Conservation (phyloP, 2,329 filamentous ascomycete genomes). For the Drechslerella coelobrocha region DNA sequence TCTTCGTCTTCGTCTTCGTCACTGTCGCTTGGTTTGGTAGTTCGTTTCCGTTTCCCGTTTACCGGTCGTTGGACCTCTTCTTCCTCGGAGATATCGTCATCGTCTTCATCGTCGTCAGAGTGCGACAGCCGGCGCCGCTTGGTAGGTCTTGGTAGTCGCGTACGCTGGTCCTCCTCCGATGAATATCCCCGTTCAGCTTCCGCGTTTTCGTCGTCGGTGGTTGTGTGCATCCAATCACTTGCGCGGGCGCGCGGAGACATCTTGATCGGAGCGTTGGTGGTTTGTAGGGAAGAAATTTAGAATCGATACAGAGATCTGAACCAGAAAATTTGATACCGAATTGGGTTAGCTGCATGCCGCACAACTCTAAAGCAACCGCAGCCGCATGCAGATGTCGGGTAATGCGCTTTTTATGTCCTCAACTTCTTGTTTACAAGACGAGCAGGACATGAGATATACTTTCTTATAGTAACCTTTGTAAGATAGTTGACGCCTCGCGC, state of each 20-base stretch:
- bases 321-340: constrained; percentile 6
- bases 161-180: constrained; percentile 34
- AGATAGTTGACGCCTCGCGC: too few species aligned
- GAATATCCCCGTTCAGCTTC: constrained; percentile 19
- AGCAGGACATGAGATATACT: too few species aligned
- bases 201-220: constrained; percentile 30
- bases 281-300: background rate
- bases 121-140: constrained; percentile 44
- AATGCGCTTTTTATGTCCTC: background rate
- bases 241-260: constrained; percentile 45
- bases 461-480: too few species aligned
- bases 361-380: too few species aligned
- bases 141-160: constrained; percentile 32
- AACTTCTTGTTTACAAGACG: background rate
- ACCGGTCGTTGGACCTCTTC: constrained; percentile 44
- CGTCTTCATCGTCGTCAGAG: constrained; percentile 37
- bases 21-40: background rate
- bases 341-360: background rate
- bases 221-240: constrained; percentile 47
- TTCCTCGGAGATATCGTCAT: constrained; percentile 31
- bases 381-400: too few species aligned
- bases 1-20: constrained; percentile 21
- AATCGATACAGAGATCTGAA: background rate
- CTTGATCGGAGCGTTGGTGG: constrained; percentile 2
- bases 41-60: constrained; percentile 26